Conservation (phyloP, 352 stramenopile species). For the Lagenidium giganteum region DNA sequence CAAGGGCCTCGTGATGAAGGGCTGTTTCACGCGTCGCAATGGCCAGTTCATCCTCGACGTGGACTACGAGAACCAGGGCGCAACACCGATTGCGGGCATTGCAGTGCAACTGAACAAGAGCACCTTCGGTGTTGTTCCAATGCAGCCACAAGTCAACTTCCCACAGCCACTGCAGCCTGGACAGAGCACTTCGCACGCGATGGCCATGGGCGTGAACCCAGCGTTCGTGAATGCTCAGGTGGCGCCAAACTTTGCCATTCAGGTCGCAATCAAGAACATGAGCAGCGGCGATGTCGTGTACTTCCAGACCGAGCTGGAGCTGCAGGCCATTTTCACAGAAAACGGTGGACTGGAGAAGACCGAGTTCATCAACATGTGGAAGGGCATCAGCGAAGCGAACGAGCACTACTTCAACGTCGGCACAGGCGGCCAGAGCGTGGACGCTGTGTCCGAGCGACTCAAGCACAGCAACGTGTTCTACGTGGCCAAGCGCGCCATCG, state of each 20-base stretch:
- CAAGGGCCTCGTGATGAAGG: conserved; percentile 89
- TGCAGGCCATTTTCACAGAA: conserved; percentile 87
- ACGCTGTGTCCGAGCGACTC: conserved; percentile 83
- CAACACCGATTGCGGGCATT: conserved; percentile 83
- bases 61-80: conserved; percentile 86
- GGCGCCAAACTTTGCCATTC: conserved; percentile 78
- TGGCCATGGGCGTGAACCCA: conserved; percentile 77
- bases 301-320: conserved; percentile 91
- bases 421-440: conserved; percentile 57
- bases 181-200: conserved; percentile 68
- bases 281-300: conserved; percentile 92
- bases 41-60: conserved; percentile 70
- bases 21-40: conserved; percentile 56
- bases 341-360: conserved; percentile 87
- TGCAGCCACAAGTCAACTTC: conserved; percentile 88
- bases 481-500: conserved; percentile 91
- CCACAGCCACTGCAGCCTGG: conserved; percentile 53
- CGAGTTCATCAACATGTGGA: conserved; percentile 94
- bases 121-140: conserved; percentile 93
- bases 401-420: conserved; percentile 91
- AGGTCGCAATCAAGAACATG: conserved; percentile 98
- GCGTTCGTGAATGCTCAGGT: conserved; percentile 72
- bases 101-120: conserved; percentile 99
- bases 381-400: conserved; percentile 93
- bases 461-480: conserved; percentile 93